Evolutionary conservation across 2,329 filamentous ascomycete species (phyloP), one percentile per base, ranked within the genome.

Genomic region (Lachnellula arida): DNA sequence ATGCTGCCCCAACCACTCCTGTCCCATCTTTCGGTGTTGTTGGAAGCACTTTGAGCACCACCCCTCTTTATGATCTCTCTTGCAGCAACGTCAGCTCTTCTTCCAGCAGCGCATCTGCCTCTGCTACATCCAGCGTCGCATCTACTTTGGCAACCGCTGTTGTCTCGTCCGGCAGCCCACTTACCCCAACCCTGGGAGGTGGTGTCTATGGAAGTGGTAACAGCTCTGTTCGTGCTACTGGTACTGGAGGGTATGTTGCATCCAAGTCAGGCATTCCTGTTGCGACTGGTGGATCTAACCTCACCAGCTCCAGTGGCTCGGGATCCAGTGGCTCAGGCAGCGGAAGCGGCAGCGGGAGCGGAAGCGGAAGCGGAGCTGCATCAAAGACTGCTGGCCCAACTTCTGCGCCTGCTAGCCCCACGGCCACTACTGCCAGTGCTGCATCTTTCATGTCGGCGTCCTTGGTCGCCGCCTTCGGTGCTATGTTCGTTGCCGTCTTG

Each of bases 11-110:
- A 42, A 75, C 73, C 49, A 79, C 79, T 3, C 84, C 86, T 35
- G 81, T 76, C 73, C 86, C 87, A 43, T 85, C 81, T 69, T 93
- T 92, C 65, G 88, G 88, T 54, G 75, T 93, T 63, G 75, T 89
- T 28, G 82, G 82, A 59, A 74, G 74, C 53, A 70, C 74, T 46
- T 70, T 85, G 61, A 64, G 72, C 64, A 80, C 73, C 54, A 81
- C 74, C 47, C 83, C 85, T 23, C 73, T 86, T 35, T 88, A 79
- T 68, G 81, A 88, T 67, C 79, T 88, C 53, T 80, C 79, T 46
- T 89, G 84, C 75, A 70, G 71, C 54, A 68, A 73, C 54, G 67
- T 57, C 66, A 46, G 12, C 19, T 46, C 46, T 37, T 57, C 67
- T 9, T 63, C 57, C 17, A 54, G 46, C 48, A 40, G 43, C 50